A percentile compares a stretch with the other conserved stretches of the same genome.
These are phyloP conservation scores for Suillus clintonianus DNA, from an alignment of 768 basidiomycete genomes.

Conservation along the genomic window DNA sequence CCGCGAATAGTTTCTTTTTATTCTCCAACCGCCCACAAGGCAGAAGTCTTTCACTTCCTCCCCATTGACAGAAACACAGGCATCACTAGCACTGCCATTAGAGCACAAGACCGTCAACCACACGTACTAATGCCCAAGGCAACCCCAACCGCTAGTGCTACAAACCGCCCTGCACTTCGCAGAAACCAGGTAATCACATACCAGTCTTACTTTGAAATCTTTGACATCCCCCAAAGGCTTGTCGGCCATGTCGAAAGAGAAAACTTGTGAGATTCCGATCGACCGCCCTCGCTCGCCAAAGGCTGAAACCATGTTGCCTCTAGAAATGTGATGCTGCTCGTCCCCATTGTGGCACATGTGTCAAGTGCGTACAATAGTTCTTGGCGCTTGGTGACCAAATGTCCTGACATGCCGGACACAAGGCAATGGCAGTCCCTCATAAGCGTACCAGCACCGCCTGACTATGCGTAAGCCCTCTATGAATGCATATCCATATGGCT, in stretches of 20 bases:
- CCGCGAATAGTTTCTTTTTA: not conserved
- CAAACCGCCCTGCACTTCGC: constrained; percentile 66
- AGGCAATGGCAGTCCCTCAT: constrained; percentile 83
- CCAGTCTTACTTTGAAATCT: not conserved
- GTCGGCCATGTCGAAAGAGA: constrained; percentile 79
- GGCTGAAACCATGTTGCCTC: constrained; percentile 10
- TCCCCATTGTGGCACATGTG: constrained; percentile 83
- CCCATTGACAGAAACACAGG: not conserved
- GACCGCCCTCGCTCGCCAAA: not conserved
- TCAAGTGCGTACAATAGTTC: constrained; percentile 61
- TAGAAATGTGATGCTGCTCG: constrained; percentile 90
- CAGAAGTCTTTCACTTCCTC: not conserved
- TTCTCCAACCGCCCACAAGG: not conserved
- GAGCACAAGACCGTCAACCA: not conserved
- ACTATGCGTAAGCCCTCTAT: constrained; percentile 65
- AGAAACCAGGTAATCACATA: constrained; percentile 65
- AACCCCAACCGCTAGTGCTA: constrained; percentile 31
- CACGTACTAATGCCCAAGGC: constrained; percentile 66
- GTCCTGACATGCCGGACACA: not conserved
- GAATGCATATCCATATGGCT: not conserved
- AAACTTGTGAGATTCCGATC: constrained; percentile 62
- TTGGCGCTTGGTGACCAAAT: not conserved
- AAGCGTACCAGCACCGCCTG: constrained; percentile 82
- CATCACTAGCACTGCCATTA: too few species aligned
- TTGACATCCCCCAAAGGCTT: constrained; percentile 50